Evolutionary conservation across 2,329 filamentous ascomycete species (phyloP).

Genomic region (Endoconidiophora polonica): DNA sequence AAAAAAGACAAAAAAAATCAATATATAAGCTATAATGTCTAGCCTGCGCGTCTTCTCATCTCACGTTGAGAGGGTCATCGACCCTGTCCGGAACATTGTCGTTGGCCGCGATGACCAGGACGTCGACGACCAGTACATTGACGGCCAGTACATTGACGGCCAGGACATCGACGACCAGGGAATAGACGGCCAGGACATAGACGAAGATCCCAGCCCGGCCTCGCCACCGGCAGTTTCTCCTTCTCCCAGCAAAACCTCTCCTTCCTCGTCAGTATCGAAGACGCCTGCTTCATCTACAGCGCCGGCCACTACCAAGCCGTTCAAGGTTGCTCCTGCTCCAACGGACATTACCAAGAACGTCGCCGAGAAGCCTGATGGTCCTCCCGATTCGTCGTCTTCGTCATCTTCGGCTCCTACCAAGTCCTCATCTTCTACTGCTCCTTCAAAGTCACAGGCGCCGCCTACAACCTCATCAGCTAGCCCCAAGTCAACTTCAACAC

Average conservation of each 20-base stretch:
- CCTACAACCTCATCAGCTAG: not conserved
- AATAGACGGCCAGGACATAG: no score
- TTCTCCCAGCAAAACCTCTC: not conserved
- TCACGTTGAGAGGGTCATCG: not conserved
- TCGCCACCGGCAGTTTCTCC: not conserved
- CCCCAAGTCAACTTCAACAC: not conserved
- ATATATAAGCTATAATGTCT: not conserved
- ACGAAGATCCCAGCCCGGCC: no score
- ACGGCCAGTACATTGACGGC: not conserved
- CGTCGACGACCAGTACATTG: not conserved
- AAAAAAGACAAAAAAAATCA: not conserved
- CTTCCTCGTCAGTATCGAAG: not conserved
- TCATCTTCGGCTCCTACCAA: not conserved
- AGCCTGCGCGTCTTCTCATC: not conserved
- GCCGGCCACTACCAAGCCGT: not conserved
- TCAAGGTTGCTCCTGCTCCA: not conserved
- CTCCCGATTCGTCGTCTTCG: not conserved
- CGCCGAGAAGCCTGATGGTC: slow-evolving; percentile 1
- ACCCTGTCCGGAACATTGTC: not conserved
- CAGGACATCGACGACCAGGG: no score
- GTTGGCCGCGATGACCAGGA: not conserved
- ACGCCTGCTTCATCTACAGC: not conserved
- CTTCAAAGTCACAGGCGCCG: not conserved
- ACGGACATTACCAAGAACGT: slow-evolving; percentile 4
- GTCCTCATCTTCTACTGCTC: not conserved